These are phyloP conservation scores for Flaveria brownii DNA, from an alignment of 129 eudicot species.

Conservation along the genomic window DNA sequence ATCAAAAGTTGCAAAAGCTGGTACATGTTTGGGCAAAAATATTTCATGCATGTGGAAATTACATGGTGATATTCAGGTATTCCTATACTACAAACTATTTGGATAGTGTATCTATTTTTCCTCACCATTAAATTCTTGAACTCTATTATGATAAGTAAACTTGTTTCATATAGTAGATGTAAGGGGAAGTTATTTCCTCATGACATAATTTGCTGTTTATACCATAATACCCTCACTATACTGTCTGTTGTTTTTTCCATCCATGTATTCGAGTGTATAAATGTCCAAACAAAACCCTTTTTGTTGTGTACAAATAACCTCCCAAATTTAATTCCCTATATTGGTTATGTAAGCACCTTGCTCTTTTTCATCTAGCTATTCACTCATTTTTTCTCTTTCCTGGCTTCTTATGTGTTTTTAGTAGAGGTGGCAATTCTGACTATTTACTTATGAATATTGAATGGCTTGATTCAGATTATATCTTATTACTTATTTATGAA, in stretches of 20 bases:
- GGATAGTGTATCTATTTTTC: neutral
- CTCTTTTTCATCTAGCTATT: conserved; percentile 1
- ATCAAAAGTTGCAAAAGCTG: conserved; percentile 48
- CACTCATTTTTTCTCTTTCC: neutral
- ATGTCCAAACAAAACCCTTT: neutral
- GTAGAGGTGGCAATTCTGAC: conserved; percentile 3
- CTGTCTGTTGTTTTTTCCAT: neutral
- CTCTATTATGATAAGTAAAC: neutral
- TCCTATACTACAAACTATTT: neutral
- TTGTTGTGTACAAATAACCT: neutral
- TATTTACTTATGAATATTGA: neutral
- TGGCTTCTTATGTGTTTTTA: conserved; percentile 7
- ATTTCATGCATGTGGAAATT: conserved; percentile 86
- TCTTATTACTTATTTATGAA: neutral
- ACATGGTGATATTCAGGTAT: conserved; percentile 98
- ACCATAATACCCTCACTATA: neutral
- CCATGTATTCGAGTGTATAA: neutral
- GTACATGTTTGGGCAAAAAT: conserved; percentile 63
- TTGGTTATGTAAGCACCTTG: conserved; percentile 1
- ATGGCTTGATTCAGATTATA: neutral
- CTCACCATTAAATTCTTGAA: neutral
- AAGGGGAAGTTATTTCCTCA: neutral
- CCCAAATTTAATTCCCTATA: neutral
- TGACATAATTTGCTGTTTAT: neutral
- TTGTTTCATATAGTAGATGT: conserved; percentile 3